phyloP scores from a whole-genome alignment of 2,329 filamentous ascomycete genomes.

The Penicillium brasilianum region DNA sequence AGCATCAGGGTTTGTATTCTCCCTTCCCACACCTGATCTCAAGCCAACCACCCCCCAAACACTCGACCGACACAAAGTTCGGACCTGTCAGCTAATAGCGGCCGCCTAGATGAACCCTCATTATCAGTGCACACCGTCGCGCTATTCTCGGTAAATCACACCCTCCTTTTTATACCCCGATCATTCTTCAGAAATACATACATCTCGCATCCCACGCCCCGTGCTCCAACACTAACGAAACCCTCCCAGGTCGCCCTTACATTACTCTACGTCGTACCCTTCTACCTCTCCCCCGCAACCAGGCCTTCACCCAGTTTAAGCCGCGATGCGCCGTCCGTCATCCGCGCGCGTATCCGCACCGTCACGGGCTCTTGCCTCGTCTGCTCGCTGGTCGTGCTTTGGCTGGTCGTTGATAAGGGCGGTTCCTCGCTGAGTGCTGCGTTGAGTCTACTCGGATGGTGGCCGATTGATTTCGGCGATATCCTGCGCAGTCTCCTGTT shows the following conservation, averaged over 20 bases:
- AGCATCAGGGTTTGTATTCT: constrained; percentile 35
- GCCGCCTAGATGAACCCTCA: constrained; percentile 41
- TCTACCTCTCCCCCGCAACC: constrained; percentile 81
- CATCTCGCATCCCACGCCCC: neutral
- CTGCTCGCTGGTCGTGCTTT: constrained; percentile 69
- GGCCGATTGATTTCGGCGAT: constrained; percentile 73
- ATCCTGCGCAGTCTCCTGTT: constrained; percentile 68
- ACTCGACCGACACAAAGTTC: constrained; percentile 5
- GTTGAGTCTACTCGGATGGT: constrained; percentile 76
- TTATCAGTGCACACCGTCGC: constrained; percentile 44
- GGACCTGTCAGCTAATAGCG: constrained; percentile 24
- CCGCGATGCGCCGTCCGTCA: constrained; percentile 86
- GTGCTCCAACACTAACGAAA: neutral
- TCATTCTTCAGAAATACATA: neutral
- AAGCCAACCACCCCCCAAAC: neutral
- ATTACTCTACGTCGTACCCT: constrained; percentile 85
- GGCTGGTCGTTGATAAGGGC: constrained; percentile 64
- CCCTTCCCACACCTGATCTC: neutral
- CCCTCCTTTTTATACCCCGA: neutral
- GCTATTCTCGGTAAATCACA: constrained; percentile 44
- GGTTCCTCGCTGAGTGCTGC: constrained; percentile 58
- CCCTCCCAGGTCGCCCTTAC: constrained; percentile 72
- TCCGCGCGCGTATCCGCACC: constrained; percentile 80
- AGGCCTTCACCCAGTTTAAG: constrained; percentile 78
- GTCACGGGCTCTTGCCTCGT: constrained; percentile 76